These are phyloP conservation scores for Talaromyces wortmannii DNA, from an alignment of 495 filamentous ascomycete genomes.

Conservation along the genomic window DNA sequence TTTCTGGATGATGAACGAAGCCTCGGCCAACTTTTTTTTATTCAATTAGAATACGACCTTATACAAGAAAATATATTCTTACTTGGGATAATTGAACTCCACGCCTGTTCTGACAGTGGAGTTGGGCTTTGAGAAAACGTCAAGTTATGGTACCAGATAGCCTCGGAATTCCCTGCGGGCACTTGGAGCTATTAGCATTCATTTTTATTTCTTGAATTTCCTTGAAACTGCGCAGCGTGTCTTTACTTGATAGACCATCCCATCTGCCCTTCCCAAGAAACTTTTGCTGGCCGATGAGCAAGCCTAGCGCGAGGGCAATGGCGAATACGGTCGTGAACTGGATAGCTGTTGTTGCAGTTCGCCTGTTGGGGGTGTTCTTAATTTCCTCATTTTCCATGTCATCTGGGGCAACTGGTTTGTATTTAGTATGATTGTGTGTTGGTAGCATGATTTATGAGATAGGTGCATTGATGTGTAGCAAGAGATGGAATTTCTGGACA, in stretches of 20 bases:
- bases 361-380: not conserved
- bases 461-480: no score
- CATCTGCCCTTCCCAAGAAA: not conserved
- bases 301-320: not conserved
- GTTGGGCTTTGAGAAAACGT: not conserved
- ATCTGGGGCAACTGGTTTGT: not conserved
- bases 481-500: not conserved
- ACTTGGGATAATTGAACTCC: not conserved
- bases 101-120: not conserved
- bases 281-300: not conserved
- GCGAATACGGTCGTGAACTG: not conserved
- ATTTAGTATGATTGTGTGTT: not conserved
- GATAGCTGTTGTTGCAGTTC: not conserved
- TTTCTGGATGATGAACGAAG: not conserved
- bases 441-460: not conserved
- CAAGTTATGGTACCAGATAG: not conserved
- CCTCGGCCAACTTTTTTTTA: not conserved
- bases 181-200: not conserved
- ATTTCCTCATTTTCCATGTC: not conserved
- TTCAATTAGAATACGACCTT: not conserved
- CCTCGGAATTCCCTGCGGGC: not conserved
- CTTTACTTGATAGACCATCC: not conserved
- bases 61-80: not conserved
- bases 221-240: not conserved
- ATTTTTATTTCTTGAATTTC: not conserved